phyloP scores from a whole-genome alignment of 2,329 filamentous ascomycete genomes.

The Fusarium camptoceras region DNA sequence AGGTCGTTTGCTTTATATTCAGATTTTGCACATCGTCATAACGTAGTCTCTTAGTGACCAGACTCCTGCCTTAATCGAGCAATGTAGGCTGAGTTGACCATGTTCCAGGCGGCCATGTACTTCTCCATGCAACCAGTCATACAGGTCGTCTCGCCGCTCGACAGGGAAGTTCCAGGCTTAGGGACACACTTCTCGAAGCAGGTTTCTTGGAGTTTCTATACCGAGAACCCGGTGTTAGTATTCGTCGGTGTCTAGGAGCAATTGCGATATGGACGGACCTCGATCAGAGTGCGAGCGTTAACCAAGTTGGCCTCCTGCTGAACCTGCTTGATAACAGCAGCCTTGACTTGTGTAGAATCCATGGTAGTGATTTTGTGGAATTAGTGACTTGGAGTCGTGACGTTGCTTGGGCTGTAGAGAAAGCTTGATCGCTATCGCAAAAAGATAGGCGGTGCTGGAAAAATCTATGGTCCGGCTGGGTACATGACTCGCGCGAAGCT shows the following conservation, averaged over 20 bases:
- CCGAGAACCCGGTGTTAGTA: constrained; percentile 1
- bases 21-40: neutral
- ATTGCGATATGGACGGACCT: constrained; percentile 59
- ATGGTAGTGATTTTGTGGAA: constrained; percentile 54
- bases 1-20: constrained; percentile 15
- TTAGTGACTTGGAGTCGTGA: constrained; percentile 33
- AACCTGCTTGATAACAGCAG: constrained; percentile 73
- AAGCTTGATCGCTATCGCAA: constrained; percentile 26
- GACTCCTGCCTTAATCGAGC: constrained; percentile 70
- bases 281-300: constrained; percentile 77
- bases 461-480: constrained; percentile 27
- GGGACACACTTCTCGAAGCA: constrained; percentile 84
- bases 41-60: constrained; percentile 9
- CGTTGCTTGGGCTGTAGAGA: constrained; percentile 25
- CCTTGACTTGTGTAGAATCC: constrained; percentile 70
- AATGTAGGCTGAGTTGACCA: constrained; percentile 76
- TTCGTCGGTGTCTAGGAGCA: constrained; percentile 10
- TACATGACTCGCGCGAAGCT: constrained; percentile 27
- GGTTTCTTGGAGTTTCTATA: constrained; percentile 81
- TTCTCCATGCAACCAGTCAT: constrained; percentile 85
- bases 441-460: constrained; percentile 18
- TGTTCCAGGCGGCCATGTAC: constrained; percentile 85
- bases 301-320: constrained; percentile 72
- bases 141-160: constrained; percentile 76
- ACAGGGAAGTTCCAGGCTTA: constrained; percentile 74